Conservation (phyloP, 331 rosid species). For the Prunus yedoensis region DNA sequence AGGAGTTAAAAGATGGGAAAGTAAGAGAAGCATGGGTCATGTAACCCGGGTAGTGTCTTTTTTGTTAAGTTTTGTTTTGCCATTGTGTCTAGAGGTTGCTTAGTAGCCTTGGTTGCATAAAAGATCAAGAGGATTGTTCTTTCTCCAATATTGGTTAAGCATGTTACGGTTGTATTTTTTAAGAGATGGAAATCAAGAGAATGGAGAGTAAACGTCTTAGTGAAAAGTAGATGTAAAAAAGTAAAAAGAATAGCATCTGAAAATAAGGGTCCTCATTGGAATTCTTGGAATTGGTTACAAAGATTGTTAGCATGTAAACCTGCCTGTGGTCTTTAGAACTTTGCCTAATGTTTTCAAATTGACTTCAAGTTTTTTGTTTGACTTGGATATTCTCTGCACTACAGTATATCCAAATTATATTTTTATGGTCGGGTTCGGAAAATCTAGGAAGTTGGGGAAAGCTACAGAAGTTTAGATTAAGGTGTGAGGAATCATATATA, state of each 20-base stretch:
- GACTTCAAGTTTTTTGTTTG: background rate
- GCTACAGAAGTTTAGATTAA: background rate
- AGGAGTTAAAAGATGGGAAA: background rate
- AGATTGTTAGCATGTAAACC: background rate
- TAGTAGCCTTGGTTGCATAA: background rate
- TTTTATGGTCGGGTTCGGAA: background rate
- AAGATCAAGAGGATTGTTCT: background rate
- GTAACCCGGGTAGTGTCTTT: background rate
- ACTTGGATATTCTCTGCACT: background rate
- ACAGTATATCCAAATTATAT: background rate
- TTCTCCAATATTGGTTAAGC: background rate
- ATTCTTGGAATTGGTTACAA: background rate
- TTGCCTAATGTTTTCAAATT: background rate
- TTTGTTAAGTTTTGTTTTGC: background rate
- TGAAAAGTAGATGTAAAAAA: background rate
- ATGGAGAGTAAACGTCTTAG: background rate
- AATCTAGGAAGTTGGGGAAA: background rate
- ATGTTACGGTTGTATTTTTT: background rate
- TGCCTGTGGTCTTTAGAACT: background rate
- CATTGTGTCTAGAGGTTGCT: background rate
- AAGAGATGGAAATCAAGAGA: background rate
- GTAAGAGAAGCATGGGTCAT: background rate
- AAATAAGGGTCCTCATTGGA: background rate
- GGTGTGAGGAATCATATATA: background rate
- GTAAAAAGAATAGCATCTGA: background rate